Evolutionary conservation across 768 basidiomycete species (phyloP), one percentile per base, ranked within the genome.

Genomic region (Suillus clintonianus): DNA sequence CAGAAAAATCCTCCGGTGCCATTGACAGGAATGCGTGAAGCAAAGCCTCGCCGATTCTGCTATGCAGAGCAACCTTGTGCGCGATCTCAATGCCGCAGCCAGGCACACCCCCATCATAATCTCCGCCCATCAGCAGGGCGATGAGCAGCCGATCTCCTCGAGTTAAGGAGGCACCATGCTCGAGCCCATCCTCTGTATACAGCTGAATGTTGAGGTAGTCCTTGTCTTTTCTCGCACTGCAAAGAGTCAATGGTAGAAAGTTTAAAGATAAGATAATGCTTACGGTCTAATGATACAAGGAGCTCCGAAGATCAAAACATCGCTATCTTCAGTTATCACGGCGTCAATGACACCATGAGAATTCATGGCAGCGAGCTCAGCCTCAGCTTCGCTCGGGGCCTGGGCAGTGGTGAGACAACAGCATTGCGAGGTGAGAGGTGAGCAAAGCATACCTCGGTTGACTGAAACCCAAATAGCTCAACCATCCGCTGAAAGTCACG

Each of bases 281-380:
- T 19, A 42, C 17, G 6, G 68, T 74, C 4, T 19, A 6, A 42
- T 42, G 1, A 42, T 42, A 8, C 42, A 42, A 1, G 17, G 0
- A 9, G 75, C 77, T 1, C 79, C 78, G 54, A 81, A 81, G 2
- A 81, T 55, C 11, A 81, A 62, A 2, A 75, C 72, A 64, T 81
- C 79, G 13, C 76, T 76, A 65, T 81, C 80, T 60, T 80, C 77
- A 2, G 79, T 77, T 30, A 79, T 66, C 11, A 80, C 74, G 4
- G 73, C 71, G 63, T 81, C 80, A 39, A 80, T 74, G 45, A 69
- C 65, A 36, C 76, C 74, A 63, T 68, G 66, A 1, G 65, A 59
- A 37, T 64, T 64, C 62, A 65, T 36, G 17, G 47, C 27, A 17
- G 64, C 63, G 4, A 65, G 47, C 36, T 65, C 64, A 4, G 63